Base-by-base conservation (phyloP, 164 flowering plant genomes). In the Umbellularia californica region DNA sequence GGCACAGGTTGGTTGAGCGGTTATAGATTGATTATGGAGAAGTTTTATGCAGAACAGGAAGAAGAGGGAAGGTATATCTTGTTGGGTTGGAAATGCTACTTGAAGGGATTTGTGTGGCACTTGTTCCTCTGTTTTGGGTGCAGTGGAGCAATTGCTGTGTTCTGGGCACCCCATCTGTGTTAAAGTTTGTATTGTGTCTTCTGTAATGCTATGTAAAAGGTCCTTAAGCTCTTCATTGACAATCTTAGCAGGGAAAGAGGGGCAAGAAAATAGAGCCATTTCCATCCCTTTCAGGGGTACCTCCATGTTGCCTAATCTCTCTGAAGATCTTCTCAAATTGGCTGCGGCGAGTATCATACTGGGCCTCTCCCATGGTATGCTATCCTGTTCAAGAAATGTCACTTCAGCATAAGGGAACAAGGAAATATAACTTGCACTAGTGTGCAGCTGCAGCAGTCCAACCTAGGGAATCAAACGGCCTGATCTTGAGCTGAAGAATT, bases 291-390 rank as follows among this genome's bases (percentile, higher is more conserved):
- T 84, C 65, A 93, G 73, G 11, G 84, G 78, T 19, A 55, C 78
- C 76, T 92, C 92, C 2, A 88, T 1, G 5, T 81, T 81, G 74
- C 86, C 85, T 74, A 92, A 71, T 79, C 75, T 84, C 2, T 85
- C 84, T 70, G 79, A 81, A 60, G 70, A 82, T 68, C n/a, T 58
- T 68, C 23, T 63, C 72, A 76, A 75, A 68, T 80, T 58, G 15
- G 81, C 71, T 60, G 77, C 74, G 9, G 76, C 50, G 70, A 79
- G 75, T 65, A 70, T 83, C 65, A 77, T 66, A 15, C 82, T 86
- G 65, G 83, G 77, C 70, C 74, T 83, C 88, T 95, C 97, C 97
- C 97, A 95, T 41, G 79, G 76, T 88, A 88, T 81, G 85, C 90
- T 83, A 77, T 81, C 93, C 99, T 95, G 87, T 77, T 68, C 25